Conservation (phyloP, 78 protist species). For the Dictyostelium brefeldianum region DNA sequence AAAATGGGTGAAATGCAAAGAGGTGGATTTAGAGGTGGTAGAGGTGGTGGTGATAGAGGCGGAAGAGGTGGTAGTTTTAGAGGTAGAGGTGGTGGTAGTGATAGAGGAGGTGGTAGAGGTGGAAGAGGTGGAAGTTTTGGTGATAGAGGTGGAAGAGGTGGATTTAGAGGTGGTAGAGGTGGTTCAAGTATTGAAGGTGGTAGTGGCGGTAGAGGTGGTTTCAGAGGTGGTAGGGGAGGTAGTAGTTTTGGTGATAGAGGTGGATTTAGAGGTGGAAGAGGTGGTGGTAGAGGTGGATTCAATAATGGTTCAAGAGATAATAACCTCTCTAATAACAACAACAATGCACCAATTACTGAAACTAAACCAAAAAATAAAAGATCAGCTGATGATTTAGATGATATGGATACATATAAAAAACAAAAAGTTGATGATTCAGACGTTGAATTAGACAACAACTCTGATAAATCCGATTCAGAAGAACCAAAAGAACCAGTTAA, state of each 20-base stretch:
- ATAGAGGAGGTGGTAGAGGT: slow-evolving; percentile 5
- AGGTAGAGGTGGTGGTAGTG: slow-evolving; percentile 7
- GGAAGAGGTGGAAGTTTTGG: slow-evolving; percentile 3
- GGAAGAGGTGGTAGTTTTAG: background rate
- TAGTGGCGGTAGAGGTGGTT: slow-evolving; percentile 28
- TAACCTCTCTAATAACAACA: background rate
- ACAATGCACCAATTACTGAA: background rate
- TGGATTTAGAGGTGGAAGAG: slow-evolving; percentile 23
- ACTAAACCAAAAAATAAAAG: background rate
- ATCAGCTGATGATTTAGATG: slow-evolving; percentile 42
- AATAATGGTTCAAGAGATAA: background rate
- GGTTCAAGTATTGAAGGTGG: background rate
- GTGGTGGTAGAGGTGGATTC: slow-evolving; percentile 22
- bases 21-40: slow-evolving; percentile 27
- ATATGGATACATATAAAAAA: slow-evolving; percentile 15
- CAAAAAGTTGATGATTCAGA: background rate
- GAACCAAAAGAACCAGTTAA: background rate
- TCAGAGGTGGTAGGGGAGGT: slow-evolving; percentile 7
- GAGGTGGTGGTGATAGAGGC: background rate
- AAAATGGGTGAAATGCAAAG: slow-evolving; percentile 32
- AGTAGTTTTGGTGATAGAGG: background rate
- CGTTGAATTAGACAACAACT: background rate
- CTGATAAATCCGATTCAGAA: background rate
- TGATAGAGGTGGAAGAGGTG: slow-evolving; percentile 14
- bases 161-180: slow-evolving; percentile 13